Evolutionary conservation across 2,329 filamentous ascomycete genomes (phyloP), one percentile per base, ranked within the genome.

Genomic region (Paecilomyces dactylethromorphus): DNA sequence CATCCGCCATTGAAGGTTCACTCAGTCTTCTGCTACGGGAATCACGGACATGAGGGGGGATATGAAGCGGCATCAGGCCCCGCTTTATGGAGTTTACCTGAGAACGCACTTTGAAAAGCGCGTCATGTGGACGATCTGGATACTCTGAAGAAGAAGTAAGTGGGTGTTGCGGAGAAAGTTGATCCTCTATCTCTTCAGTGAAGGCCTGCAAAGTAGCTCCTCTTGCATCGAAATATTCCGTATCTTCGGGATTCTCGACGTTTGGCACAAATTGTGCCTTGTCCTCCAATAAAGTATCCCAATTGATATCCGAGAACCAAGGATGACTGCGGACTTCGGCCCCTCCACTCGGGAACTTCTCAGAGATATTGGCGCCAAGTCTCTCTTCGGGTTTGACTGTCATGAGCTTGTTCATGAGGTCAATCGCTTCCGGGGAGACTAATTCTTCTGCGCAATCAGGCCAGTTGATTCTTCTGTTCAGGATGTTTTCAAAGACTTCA

Each of bases 251-350:
- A 65, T 99, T 93, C 69, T 96, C 91, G 1, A 90, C 88, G 49
- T 90, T 89, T 0, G 94, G 94, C 11, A 99, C 89, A 71, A 99
- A 99, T 60, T 96, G 91, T 3, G 95, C 92, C 69, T 97, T 92
- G 63, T 97, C 93, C 69, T 97, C 88, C n/a, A 96, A 82, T 21
- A 99, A 77, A 0, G 88, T 91, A 26, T 92, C 88, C 94, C 94
- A 99, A 67, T 91, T 91, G 66, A 95, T 81, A 35, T 88, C 91
- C 15, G 83, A 80, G 69, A 99, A 97, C 92, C 93, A 99, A 0
- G 88, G 80, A 68, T 99, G 94, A 58, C 78, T 87, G 63, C 92
- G 88, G 65, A 99, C 96, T 73, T 99, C 93, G 56, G 91, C 89
- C 8, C 93, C 94, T 26, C 94, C 94, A 62, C 86, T 92, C 0